Base-by-base conservation (phyloP, 2,329 filamentous ascomycete species). In the Microcyclosporella mali region DNA sequence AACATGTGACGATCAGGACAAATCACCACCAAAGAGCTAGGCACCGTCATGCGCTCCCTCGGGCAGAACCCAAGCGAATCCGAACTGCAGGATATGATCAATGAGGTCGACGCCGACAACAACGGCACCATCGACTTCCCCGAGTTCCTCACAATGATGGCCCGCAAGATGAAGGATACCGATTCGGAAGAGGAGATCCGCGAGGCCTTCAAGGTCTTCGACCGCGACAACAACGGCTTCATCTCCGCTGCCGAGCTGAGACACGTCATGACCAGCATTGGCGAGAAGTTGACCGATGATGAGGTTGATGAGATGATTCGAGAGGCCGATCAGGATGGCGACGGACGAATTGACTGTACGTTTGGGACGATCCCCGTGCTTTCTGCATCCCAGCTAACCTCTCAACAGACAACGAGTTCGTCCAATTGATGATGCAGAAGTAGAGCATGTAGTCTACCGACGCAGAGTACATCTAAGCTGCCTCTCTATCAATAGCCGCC, bases 61-160 rank as follows among this genome's bases (percentile, higher is more conserved):
- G 78, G 78, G 57, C 74, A 80, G 57, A 79, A 79, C 63, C 75
- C 78, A 47, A 77, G 73, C 64, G 74, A 78, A 51, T 71, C 73
- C 43, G 78, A 82, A 65, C 70, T 82, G 41, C 73, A 79, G 61
- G 78, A 82, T 62, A 79, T 82, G 69, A 78, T 82, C 67, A 79
- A 79, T 66, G 79, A 82, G 64, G 77, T 80, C 49, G 79, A 82
- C 54, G 68, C 73, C 52, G 77, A 82, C 67, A 77, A 78, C 62
- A 79, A 78, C 55, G 79, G 78, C 62, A 78, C 77, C 54, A 80
- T 82, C 58, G 77, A 80, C 60, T 81, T 82, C 62, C 73, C 79
- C 46, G 78, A 82, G 60, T 82, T 82, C 67, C 72, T 81, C 47
- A 75, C 74, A 52, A 79, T 82, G 73, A 82, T 82, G 78, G 76